These are phyloP conservation scores for Candida peoriensis DNA, from an alignment of 805 yeast species.

Conservation along the genomic window DNA sequence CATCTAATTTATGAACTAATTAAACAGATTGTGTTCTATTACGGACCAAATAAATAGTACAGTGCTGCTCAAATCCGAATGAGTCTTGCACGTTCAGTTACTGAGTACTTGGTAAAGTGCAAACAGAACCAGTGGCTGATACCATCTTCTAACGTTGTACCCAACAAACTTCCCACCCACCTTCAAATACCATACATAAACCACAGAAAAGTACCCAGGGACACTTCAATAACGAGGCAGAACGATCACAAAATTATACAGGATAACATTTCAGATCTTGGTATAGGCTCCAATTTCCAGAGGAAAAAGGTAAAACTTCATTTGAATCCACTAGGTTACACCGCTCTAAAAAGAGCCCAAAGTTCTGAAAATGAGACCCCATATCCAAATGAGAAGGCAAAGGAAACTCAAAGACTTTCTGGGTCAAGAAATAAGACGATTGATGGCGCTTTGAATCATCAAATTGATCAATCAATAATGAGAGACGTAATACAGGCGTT, in stretches of 20 bases:
- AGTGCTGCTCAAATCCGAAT: too few species aligned
- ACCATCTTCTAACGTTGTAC: constrained; percentile 1
- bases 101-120: constrained; percentile 8
- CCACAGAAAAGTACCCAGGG: too few species aligned
- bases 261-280: constrained; percentile 19
- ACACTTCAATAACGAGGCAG: too few species aligned
- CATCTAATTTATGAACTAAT: too few species aligned
- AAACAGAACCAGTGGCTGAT: constrained; percentile 9
- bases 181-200: too few species aligned
- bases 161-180: too few species aligned
- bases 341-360: constrained; percentile 23
- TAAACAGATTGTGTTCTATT: too few species aligned
- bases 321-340: constrained; percentile 24
- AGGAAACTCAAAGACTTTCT: too few species aligned
- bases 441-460: constrained; percentile 11
- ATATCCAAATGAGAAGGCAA: constrained; percentile 17
- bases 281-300: constrained; percentile 27
- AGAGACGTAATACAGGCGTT: constrained; percentile 22
- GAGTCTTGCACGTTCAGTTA: constrained; percentile 7
- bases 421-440: constrained; percentile 1
- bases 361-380: constrained; percentile 6
- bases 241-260: constrained; percentile 4
- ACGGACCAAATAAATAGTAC: too few species aligned
- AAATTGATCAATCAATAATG: constrained; percentile 15
- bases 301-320: constrained; percentile 24